These are phyloP conservation scores for Triticum urartu DNA, from an alignment of 176 grass and related monocot genomes.

Conservation along the genomic window DNA sequence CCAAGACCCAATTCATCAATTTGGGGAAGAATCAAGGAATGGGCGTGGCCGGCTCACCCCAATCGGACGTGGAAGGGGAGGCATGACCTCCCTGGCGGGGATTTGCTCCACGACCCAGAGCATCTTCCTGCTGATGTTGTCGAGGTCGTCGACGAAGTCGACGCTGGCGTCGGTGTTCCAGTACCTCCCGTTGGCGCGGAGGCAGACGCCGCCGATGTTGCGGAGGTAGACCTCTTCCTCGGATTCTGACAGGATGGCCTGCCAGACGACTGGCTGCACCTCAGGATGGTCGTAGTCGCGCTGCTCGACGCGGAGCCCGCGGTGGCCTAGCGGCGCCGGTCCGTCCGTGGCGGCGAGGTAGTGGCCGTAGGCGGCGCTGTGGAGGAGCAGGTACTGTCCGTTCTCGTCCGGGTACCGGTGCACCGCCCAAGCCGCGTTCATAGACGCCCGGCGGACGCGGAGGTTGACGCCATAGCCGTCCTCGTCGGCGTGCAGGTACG, in stretches of 20 bases:
- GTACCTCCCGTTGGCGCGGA: constrained; percentile 5
- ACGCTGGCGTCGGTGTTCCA: not conserved
- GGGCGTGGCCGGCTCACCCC: not conserved
- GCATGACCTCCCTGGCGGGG: not conserved
- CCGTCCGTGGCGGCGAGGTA: not conserved
- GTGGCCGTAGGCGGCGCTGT: constrained; percentile 8
- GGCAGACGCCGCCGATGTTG: not conserved
- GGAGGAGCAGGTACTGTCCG: not conserved
- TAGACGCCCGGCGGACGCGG: not conserved
- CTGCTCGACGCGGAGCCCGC: not conserved
- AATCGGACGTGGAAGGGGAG: not conserved
- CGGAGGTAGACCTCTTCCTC: not conserved
- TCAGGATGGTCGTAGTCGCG: not conserved
- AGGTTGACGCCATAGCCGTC: not conserved
- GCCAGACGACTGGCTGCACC: not conserved
- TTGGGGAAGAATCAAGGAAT: not conserved
- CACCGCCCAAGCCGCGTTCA: constrained; percentile 22
- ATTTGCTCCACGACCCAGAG: constrained; percentile 5
- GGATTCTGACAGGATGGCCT: not conserved
- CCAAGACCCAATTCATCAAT: not conserved
- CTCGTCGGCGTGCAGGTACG: constrained; percentile 26
- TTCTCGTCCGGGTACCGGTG: not conserved
- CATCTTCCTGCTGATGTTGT: not conserved
- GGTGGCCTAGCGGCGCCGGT: no score
- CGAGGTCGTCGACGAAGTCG: not conserved